A percentile compares a stretch with the other conserved stretches of the same genome.
phyloP scores from a whole-genome alignment of 2,329 filamentous ascomycete genomes.

The Cephalotrichum gorgonifer region DNA sequence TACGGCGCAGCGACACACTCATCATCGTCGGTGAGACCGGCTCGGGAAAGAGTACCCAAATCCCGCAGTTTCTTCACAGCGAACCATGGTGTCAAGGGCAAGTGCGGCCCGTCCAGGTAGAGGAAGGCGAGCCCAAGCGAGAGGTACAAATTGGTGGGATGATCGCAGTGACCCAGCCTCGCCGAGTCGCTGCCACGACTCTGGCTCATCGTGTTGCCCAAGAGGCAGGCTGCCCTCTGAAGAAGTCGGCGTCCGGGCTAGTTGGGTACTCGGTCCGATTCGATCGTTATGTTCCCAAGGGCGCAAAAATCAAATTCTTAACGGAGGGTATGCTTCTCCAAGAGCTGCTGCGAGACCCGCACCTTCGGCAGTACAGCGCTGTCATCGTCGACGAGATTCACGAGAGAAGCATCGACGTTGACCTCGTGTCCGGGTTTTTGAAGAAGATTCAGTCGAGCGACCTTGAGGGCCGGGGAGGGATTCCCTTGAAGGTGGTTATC shows the following conservation, averaged over 20 bases:
- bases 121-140: constrained; percentile 10
- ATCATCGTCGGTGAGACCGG: constrained; percentile 89
- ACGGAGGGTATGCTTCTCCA: constrained; percentile 96
- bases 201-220: constrained; percentile 79
- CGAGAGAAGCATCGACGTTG: constrained; percentile 89
- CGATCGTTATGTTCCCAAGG: constrained; percentile 72
- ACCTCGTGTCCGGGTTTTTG: constrained; percentile 80
- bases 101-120: constrained; percentile 22
- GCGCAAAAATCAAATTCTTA: constrained; percentile 83
- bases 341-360: constrained; percentile 79
- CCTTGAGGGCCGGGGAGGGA: constrained; percentile 54
- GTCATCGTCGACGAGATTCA: constrained; percentile 95
- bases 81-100: constrained; percentile 69
- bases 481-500: constrained; percentile 77
- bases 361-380: constrained; percentile 75
- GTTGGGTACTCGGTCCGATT: constrained; percentile 96
- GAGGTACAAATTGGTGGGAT: constrained; percentile 58
- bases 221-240: constrained; percentile 52
- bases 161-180: constrained; percentile 92
- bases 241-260: constrained; percentile 29
- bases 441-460: constrained; percentile 61
- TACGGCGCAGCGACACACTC: constrained; percentile 60
- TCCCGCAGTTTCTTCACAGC: constrained; percentile 75
- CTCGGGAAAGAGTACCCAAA: constrained; percentile 92
- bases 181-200: constrained; percentile 86